These are phyloP conservation scores for Cucurbita maxima DNA, from an alignment of 306 rosid species.

Conservation along the genomic window DNA sequence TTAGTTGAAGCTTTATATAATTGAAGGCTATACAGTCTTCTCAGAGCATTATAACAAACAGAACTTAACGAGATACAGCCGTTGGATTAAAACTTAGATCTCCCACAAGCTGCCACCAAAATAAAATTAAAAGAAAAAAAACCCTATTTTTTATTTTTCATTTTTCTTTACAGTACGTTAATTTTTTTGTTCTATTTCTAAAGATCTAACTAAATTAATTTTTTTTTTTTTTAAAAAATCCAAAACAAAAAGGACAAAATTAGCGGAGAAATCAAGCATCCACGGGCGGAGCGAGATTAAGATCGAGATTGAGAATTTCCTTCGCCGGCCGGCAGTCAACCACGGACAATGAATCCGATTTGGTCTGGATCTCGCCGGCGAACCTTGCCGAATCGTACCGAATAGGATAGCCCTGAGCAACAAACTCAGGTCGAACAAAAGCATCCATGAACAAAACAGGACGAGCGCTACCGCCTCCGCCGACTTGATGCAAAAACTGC, in stretches of 20 bases:
- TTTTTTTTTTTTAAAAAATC: neutral
- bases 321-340: conserved; percentile 30
- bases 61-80: neutral
- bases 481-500: conserved; percentile 10
- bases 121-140: neutral
- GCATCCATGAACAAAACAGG: conserved; percentile 16
- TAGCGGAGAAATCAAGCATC: conserved; percentile 16
- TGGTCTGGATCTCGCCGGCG: conserved; percentile 21
- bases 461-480: neutral
- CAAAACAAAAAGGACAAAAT: neutral
- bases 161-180: neutral
- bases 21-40: neutral
- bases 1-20: too few species aligned
- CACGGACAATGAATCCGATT: conserved; percentile 36
- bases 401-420: conserved; percentile 21
- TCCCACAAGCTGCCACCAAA: neutral
- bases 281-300: conserved; percentile 48
- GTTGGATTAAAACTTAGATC: neutral
- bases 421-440: conserved; percentile 1
- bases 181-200: neutral
- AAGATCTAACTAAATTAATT: neutral
- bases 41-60: neutral
- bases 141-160: neutral
- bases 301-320: conserved; percentile 39
- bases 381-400: conserved; percentile 17